Evolutionary conservation across 768 basidiomycete genomes (phyloP).

Genomic region (Melanogaster broomeanus): DNA sequence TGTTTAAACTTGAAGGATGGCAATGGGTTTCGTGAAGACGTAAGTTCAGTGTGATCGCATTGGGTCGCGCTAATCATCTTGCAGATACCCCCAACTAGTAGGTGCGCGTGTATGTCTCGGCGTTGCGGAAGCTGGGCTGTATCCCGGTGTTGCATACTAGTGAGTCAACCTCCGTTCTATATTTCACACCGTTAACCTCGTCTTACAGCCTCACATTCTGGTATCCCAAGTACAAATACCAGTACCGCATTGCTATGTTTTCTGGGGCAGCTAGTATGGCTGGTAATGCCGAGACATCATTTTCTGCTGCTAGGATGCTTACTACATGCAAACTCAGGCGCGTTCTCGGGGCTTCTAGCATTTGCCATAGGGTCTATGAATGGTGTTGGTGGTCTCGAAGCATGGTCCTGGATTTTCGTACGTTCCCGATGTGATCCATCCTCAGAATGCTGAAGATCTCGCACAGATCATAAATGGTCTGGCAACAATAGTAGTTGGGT

Average conservation of each 20-base stretch:
- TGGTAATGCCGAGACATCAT: slow-evolving; percentile 31
- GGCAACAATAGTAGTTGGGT: slow-evolving; percentile 55
- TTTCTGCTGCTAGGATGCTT: background rate
- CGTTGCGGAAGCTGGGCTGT: too few species aligned
- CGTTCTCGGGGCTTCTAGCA: slow-evolving; percentile 61
- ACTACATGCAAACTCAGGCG: slow-evolving; percentile 29
- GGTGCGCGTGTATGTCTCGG: too few species aligned
- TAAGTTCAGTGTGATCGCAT: too few species aligned
- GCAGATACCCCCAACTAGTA: too few species aligned
- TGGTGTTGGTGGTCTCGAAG: too few species aligned
- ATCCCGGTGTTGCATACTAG: too few species aligned
- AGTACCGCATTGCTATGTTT: slow-evolving; percentile 62
- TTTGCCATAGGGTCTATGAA: slow-evolving; percentile 59
- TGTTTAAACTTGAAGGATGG: slow-evolving; percentile 40
- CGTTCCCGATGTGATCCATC: too few species aligned
- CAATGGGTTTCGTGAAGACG: slow-evolving; percentile 72
- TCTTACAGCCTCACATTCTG: slow-evolving; percentile 55
- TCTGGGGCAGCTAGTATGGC: slow-evolving; percentile 66
- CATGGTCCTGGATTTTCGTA: too few species aligned
- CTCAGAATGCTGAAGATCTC: background rate
- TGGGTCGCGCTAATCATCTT: background rate
- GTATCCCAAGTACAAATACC: slow-evolving; percentile 66
- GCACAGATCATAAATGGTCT: slow-evolving; percentile 45
- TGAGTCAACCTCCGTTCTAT: slow-evolving; percentile 27
- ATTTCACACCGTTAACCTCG: background rate